Conservation (phyloP, 192 early-diverging fungal genomes). For the Coemansia sp. region DNA sequence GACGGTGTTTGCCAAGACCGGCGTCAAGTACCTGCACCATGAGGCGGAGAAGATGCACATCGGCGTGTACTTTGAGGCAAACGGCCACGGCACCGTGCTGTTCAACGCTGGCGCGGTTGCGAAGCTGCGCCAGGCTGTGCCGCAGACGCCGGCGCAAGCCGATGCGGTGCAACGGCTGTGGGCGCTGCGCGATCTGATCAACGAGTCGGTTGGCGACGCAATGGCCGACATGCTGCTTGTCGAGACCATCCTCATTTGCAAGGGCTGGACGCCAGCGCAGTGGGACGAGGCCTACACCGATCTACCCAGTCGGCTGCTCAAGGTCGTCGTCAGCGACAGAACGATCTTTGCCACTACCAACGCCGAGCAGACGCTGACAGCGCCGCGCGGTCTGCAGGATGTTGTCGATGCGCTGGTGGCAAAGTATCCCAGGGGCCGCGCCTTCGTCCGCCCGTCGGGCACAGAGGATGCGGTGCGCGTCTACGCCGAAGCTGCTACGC, state of each 20-base stretch:
- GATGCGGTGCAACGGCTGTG: constrained; percentile 76
- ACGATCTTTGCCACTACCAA: constrained; percentile 92
- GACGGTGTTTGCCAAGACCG: constrained; percentile 93
- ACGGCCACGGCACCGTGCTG: constrained; percentile 98
- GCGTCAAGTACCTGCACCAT: constrained; percentile 99
- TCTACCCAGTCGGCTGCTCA: constrained; percentile 90
- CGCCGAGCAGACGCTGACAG: constrained; percentile 88
- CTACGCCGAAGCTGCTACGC: constrained; percentile 96
- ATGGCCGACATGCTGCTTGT: constrained; percentile 96
- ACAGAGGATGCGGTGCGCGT: constrained; percentile 99
- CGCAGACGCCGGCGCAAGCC: constrained; percentile 69
- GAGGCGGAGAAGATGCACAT: constrained; percentile 96
- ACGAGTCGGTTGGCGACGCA: constrained; percentile 98
- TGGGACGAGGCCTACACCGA: constrained; percentile 97
- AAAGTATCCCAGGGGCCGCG: constrained; percentile 83
- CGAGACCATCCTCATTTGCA: constrained; percentile 84
- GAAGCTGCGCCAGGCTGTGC: constrained; percentile 26
- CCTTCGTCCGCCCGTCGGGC: constrained; percentile 97
- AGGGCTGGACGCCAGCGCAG: constrained; percentile 74
- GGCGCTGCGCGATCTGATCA: constrained; percentile 90
- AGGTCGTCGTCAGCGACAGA: constrained; percentile 89
- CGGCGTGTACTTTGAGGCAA: constrained; percentile 99
- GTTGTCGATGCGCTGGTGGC: constrained; percentile 79
- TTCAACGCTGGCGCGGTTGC: constrained; percentile 85
- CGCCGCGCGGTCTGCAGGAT: constrained; percentile 85